Conservation (phyloP, 768 basidiomycete genomes). For the Macrolepiota albuminosa region DNA sequence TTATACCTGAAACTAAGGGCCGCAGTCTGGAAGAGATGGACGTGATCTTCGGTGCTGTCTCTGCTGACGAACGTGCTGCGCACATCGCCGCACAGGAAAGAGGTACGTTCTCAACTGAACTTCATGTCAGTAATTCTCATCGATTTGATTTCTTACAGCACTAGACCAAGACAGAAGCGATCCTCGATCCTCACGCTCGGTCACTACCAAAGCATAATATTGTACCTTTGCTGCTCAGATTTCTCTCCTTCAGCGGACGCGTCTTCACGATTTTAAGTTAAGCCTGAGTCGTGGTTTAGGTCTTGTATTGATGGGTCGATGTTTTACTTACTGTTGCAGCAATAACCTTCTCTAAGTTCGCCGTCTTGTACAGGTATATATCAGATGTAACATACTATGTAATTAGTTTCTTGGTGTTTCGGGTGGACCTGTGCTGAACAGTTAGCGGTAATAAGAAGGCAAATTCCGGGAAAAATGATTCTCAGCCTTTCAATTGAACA, state of each 20-base stretch:
- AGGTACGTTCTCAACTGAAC: conserved; percentile 18
- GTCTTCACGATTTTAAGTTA: not conserved
- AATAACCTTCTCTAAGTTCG: too few species aligned
- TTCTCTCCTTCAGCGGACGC: not conserved
- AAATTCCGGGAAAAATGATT: too few species aligned
- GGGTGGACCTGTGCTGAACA: too few species aligned
- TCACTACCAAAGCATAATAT: not conserved
- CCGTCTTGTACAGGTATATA: too few species aligned
- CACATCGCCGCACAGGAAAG: conserved; percentile 46
- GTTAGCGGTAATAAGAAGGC: too few species aligned
- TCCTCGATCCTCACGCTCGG: not conserved
- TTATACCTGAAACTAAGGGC: conserved; percentile 63
- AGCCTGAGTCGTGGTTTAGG: not conserved
- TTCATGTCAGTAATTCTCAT: not conserved
- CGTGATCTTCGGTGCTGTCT: conserved; percentile 51
- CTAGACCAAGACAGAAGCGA: not conserved
- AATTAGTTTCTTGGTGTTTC: too few species aligned
- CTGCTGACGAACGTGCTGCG: conserved; percentile 45
- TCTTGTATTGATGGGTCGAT: not conserved
- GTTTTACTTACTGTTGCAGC: not conserved
- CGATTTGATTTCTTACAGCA: not conserved
- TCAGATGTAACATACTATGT: too few species aligned
- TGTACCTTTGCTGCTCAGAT: not conserved
- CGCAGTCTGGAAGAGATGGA: conserved; percentile 52
- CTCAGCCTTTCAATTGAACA: too few species aligned